Evolutionary conservation across 441 rosid genomes (phyloP).

Genomic region (Pelargonium australe): DNA sequence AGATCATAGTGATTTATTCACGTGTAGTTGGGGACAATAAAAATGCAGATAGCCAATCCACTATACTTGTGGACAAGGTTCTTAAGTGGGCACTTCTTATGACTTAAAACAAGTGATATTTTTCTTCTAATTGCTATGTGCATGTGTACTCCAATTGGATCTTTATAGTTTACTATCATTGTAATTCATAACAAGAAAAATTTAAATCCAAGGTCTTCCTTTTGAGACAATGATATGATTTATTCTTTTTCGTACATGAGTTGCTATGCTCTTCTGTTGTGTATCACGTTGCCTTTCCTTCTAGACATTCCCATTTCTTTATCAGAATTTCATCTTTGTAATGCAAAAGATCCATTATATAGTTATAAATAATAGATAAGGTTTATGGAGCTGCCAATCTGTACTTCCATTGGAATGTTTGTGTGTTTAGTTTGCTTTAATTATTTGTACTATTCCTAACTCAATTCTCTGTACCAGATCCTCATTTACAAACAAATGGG

Average conservation of each 20-base stretch:
- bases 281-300: not conserved
- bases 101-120: not conserved
- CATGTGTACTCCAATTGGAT: not conserved
- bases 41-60: not conserved
- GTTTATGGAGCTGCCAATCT: not conserved
- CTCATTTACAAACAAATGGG: constrained; percentile 53
- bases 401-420: not conserved
- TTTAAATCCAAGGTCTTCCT: not conserved
- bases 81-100: not conserved
- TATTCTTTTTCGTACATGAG: not conserved
- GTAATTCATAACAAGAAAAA: not conserved
- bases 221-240: not conserved
- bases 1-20: not conserved
- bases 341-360: not conserved
- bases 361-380: not conserved
- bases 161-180: not conserved
- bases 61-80: not conserved
- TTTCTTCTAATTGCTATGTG: not conserved
- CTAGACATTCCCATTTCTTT: not conserved
- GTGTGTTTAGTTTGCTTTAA: not conserved
- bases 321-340: not conserved
- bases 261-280: not conserved
- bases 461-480: constrained; percentile 40
- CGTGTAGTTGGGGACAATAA: no score
- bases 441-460: not conserved